Evolutionary conservation across 2,329 filamentous ascomycete genomes (phyloP), one percentile per base, ranked within the genome.

Genomic region (Pseudonectria buxi): DNA sequence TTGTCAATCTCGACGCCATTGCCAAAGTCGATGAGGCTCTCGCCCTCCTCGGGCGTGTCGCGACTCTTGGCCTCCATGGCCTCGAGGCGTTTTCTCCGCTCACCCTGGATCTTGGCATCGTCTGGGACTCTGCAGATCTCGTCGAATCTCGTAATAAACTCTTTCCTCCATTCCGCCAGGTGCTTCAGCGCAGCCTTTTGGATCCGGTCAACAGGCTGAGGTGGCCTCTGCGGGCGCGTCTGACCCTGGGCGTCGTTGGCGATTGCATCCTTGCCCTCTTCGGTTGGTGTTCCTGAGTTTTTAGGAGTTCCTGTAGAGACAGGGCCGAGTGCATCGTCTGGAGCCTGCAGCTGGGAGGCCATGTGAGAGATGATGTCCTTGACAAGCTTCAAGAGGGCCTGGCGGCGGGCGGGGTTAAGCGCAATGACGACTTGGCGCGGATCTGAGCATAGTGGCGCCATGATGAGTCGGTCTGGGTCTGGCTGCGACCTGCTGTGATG

Each of bases 161-260:
- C 72, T 16, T 76, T 72, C 39, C 79, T 71, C 89, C 88, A 95
- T n/a, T 78, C 74, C 43, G 87, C 78, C 50, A 89, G 86, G 51
- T 85, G 76, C 28, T 70, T 64, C 10, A 92, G 58, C 1, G 83
- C 77, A 5, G 76, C 75, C 16, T 53, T 57, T 14, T 70, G 62
- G 11, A 74, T 55, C 5, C 50, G 44, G 10, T 54, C 36, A 1
- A 58, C 54, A 33, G 59, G 41, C 7, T 47, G 43, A 12, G 53
- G 42, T 14, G 22, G 37, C 34, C 50, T 41, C 24, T 44, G 41
- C 9, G 39, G 32, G 14, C 35, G 40, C 31, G 36, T 42, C 14
- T 40, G 34, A 11, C 32, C 14, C 5, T 45, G 36, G 9, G 32
- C 38, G 16, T 46, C 39, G 7, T 40, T 40, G 6, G 36, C 35